These are phyloP conservation scores for Nicotiana tomentosiformis DNA, from an alignment of 257 asterid genomes.

Conservation along the genomic window DNA sequence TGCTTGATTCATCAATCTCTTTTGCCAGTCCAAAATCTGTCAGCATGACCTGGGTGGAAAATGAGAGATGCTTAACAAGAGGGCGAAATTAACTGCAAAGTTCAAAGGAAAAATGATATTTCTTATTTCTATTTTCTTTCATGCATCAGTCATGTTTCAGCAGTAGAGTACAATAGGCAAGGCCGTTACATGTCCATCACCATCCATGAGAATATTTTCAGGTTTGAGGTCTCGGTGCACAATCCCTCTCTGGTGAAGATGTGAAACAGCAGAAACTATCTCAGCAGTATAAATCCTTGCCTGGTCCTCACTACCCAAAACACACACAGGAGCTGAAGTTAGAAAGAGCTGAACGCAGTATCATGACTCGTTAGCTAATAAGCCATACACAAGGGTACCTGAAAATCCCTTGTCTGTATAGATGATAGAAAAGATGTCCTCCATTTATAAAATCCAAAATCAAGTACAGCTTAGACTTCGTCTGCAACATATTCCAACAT, in stretches of 20 bases:
- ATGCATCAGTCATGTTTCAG: constrained; percentile 14
- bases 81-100: constrained; percentile 2
- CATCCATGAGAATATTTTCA: constrained; percentile 93
- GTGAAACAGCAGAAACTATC: constrained; percentile 94
- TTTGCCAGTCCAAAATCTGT: constrained; percentile 93
- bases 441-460: constrained; percentile 88
- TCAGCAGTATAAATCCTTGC: constrained; percentile 91
- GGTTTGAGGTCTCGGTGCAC: constrained; percentile 97
- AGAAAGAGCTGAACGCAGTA: constrained; percentile 13
- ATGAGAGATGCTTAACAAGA: constrained; percentile 8
- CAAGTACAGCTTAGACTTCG: constrained; percentile 76
- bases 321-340: constrained; percentile 22
- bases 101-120: background rate
- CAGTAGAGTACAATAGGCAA: constrained; percentile 7
- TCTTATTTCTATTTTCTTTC: background rate
- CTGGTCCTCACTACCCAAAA: constrained; percentile 83
- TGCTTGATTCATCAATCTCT: constrained; percentile 80
- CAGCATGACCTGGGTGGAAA: constrained; percentile 59
- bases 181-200: constrained; percentile 83
- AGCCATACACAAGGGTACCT: constrained; percentile 39
- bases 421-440: constrained; percentile 97
- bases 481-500: constrained; percentile 36
- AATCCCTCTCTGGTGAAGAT: constrained; percentile 84
- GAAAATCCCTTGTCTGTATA: constrained; percentile 90
- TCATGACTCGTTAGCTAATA: background rate